A percentile compares a stretch with the other conserved stretches of the same genome.
These are phyloP conservation scores for Phylloporus sp. DNA, from an alignment of 1,284 basidiomycete genomes.

Conservation along the genomic window DNA sequence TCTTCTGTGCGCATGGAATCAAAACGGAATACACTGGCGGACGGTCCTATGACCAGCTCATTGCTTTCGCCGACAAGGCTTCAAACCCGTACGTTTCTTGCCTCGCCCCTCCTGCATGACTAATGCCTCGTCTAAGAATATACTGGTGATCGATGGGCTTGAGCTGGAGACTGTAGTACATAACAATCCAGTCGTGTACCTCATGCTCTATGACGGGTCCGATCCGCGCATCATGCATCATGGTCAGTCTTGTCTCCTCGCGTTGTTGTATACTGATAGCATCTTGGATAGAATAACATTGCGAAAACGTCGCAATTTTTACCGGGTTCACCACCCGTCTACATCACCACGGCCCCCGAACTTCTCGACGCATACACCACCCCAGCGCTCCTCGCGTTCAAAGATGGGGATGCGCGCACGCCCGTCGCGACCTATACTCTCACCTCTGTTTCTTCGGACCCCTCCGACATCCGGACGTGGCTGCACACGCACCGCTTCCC, in stretches of 20 bases:
- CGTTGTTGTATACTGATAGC: neutral
- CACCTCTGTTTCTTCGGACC: conserved; percentile 32
- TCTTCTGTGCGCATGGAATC: conserved; percentile 67
- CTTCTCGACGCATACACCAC: conserved; percentile 64
- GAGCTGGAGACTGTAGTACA: conserved; percentile 60
- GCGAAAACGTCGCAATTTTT: conserved; percentile 62
- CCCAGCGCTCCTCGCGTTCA: conserved; percentile 76
- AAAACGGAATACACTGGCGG: conserved; percentile 77
- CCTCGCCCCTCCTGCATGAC: neutral
- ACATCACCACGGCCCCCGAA: conserved; percentile 54
- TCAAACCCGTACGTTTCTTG: conserved; percentile 59
- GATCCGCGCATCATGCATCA: conserved; percentile 48
- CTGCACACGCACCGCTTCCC: conserved; percentile 75
- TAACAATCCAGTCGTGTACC: conserved; percentile 73
- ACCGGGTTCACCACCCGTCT: conserved; percentile 76
- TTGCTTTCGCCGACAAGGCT: conserved; percentile 76
- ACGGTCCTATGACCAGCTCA: conserved; percentile 73
- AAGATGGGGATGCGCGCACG: conserved; percentile 63
- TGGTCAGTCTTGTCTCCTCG: conserved; percentile 34
- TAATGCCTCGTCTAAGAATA: conserved; percentile 45
- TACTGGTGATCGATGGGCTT: conserved; percentile 56
- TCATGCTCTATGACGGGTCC: conserved; percentile 69
- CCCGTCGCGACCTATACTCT: conserved; percentile 50
- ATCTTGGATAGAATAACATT: conserved; percentile 50
- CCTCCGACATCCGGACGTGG: conserved; percentile 55